Conservation (phyloP, 768 basidiomycete genomes). For the Xerocomellus intermedius region DNA sequence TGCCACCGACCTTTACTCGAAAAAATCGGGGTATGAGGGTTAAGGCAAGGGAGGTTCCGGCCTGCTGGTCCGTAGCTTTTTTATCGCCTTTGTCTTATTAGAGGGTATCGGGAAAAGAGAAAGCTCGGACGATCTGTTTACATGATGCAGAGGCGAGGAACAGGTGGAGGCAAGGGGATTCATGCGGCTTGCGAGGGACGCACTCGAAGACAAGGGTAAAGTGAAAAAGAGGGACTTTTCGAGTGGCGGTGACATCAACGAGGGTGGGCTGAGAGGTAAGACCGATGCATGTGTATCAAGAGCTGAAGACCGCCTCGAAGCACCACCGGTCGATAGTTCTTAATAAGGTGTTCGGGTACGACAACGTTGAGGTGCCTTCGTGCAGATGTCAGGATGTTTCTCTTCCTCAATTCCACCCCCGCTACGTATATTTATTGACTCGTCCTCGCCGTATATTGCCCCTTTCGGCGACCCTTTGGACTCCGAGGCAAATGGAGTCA, state of each 20-base stretch:
- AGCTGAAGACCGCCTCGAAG: conserved; percentile 13
- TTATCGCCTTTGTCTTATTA: conserved; percentile 3
- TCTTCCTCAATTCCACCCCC: background rate
- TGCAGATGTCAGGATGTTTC: conserved; percentile 12
- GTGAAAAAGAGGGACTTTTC: conserved; percentile 58
- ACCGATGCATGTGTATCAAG: conserved; percentile 36
- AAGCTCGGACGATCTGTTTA: conserved; percentile 8
- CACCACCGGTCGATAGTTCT: background rate
- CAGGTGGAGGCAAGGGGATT: background rate
- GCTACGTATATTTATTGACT: background rate
- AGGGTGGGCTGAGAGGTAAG: conserved; percentile 56
- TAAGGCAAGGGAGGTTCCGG: conserved; percentile 20
- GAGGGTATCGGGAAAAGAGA: conserved; percentile 22
- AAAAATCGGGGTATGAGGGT: conserved; percentile 25
- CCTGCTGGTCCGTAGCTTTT: conserved; percentile 1
- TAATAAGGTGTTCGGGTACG: conserved; percentile 3
- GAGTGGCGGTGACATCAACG: conserved; percentile 55
- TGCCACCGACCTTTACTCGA: no score
- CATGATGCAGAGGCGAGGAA: background rate
- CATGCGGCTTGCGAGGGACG: conserved; percentile 14
- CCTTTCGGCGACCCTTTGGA: background rate
- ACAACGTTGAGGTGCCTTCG: conserved; percentile 16
- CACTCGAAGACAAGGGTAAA: conserved; percentile 12
- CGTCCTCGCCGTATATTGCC: background rate
- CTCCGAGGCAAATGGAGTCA: conserved; percentile 11